A percentile compares a stretch with the other conserved stretches of the same genome.
Conservation (phyloP, 1,284 basidiomycete species). For the Cutaneotrichosporon cavernicola region DNA sequence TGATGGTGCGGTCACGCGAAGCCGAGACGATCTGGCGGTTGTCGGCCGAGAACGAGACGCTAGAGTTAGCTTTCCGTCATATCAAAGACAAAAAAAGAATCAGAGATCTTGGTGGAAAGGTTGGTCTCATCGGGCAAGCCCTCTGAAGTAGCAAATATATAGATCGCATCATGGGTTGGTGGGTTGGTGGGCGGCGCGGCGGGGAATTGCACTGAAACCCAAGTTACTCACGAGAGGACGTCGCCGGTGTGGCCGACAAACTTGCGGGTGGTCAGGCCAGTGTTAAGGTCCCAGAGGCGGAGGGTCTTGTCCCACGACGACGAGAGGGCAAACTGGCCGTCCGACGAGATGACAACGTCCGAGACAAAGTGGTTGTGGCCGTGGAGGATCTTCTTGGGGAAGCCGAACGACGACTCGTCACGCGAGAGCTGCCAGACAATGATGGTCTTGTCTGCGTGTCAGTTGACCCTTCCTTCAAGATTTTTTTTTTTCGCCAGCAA, state of each 20-base stretch:
- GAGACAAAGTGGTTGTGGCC: conserved; percentile 99
- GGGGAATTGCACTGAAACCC: not conserved
- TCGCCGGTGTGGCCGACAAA: conserved; percentile 99
- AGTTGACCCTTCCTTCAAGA: conserved; percentile 17
- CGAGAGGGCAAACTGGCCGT: conserved; percentile 98
- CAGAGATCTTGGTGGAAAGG: conserved; percentile 74
- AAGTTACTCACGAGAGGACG: conserved; percentile 70
- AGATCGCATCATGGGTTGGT: conserved; percentile 58
- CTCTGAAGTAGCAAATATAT: conserved; percentile 85
- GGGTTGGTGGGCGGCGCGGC: conserved; percentile 18
- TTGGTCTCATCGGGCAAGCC: conserved; percentile 65
- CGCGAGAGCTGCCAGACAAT: conserved; percentile 99
- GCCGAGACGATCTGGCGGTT: conserved; percentile 99
- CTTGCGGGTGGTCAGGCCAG: conserved; percentile 86
- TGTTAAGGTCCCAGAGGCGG: conserved; percentile 98
- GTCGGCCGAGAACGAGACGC: conserved; percentile 92
- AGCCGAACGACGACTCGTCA: conserved; percentile 83
- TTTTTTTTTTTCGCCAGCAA: not conserved
- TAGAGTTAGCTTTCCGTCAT: conserved; percentile 16
- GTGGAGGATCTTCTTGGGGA: conserved; percentile 94
- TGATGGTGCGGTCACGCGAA: conserved; percentile 95
- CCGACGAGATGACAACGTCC: conserved; percentile 96
- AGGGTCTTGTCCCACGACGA: conserved; percentile 99
- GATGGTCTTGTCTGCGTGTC: conserved; percentile 87
- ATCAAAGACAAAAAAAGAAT: conserved; percentile 45